Conservation (phyloP, 345 rosid species). For the Bruguiera parviflora region DNA sequence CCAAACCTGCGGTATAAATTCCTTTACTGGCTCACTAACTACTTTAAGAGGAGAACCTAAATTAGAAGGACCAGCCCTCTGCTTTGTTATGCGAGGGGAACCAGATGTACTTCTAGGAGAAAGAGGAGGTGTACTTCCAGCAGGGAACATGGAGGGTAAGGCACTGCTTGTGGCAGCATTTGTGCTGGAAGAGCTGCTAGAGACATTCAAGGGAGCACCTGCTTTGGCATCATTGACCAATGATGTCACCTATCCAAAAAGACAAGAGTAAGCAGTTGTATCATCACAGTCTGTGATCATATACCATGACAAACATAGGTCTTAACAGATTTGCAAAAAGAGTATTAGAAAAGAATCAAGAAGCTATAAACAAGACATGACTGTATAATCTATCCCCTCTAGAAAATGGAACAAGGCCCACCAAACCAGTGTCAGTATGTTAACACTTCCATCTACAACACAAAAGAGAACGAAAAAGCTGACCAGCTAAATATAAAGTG, state of each 20-base stretch:
- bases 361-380: background rate
- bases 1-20: constrained; percentile 88
- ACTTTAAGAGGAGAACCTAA: constrained; percentile 87
- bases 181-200: constrained; percentile 59
- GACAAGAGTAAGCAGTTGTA: constrained; percentile 8
- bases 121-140: constrained; percentile 94
- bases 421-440: background rate
- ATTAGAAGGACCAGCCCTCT: constrained; percentile 74
- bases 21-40: constrained; percentile 70
- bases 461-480: background rate
- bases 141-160: constrained; percentile 92
- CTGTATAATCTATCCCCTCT: background rate
- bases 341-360: background rate
- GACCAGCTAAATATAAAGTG: background rate
- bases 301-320: background rate
- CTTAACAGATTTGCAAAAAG: background rate
- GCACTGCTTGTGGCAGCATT: constrained; percentile 51
- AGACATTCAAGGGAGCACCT: constrained; percentile 67
- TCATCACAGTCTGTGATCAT: background rate
- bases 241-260: constrained; percentile 49
- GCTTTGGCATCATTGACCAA: constrained; percentile 79
- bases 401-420: background rate
- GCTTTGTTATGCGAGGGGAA: constrained; percentile 83
- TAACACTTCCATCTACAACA: background rate
- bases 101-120: constrained; percentile 88